Percentiles rank a stretch among this genome's conserved stretches.
These are phyloP conservation scores for Peniophora sp. DNA, from an alignment of 1,284 basidiomycete species.

Conservation along the genomic window DNA sequence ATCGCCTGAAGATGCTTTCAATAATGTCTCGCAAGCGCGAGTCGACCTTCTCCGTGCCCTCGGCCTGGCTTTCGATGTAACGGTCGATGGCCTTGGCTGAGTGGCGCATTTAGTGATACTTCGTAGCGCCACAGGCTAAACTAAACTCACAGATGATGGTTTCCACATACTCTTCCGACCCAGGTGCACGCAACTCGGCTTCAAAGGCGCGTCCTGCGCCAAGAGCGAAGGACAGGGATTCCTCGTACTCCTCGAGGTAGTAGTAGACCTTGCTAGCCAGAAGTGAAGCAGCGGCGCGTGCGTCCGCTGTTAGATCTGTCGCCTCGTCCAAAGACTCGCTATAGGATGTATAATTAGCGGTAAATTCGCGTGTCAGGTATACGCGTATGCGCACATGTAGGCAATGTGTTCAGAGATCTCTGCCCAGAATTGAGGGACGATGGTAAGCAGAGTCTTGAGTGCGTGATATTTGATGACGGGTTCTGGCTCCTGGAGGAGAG, in stretches of 20 bases:
- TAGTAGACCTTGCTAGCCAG: constrained; percentile 95
- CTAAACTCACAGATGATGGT: constrained; percentile 81
- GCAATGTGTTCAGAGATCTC: constrained; percentile 94
- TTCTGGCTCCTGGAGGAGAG: constrained; percentile 83
- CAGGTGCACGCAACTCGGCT: constrained; percentile 53
- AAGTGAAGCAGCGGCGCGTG: constrained; percentile 77
- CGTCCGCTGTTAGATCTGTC: constrained; percentile 61
- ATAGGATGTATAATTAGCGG: constrained; percentile 5
- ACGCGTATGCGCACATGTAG: constrained; percentile 43
- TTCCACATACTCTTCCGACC: constrained; percentile 83
- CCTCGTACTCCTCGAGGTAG: constrained; percentile 89
- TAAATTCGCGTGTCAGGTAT: constrained; percentile 12
- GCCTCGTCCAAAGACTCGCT: constrained; percentile 90
- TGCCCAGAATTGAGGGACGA: constrained; percentile 93
- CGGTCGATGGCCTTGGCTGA: constrained; percentile 91
- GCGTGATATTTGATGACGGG: constrained; percentile 85
- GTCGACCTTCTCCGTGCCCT: constrained; percentile 57
- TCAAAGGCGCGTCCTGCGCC: constrained; percentile 85
- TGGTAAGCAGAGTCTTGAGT: constrained; percentile 69
- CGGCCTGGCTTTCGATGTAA: constrained; percentile 58
- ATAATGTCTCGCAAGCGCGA: constrained; percentile 75
- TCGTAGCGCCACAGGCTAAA: neutral
- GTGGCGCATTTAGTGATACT: constrained; percentile 3
- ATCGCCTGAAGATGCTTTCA: constrained; percentile 79
- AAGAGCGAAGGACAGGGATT: constrained; percentile 88